Evolutionary conservation across 2,329 filamentous ascomycete species (phyloP), one percentile per base, ranked within the genome.

Genomic region (Paradendryphiella salina): DNA sequence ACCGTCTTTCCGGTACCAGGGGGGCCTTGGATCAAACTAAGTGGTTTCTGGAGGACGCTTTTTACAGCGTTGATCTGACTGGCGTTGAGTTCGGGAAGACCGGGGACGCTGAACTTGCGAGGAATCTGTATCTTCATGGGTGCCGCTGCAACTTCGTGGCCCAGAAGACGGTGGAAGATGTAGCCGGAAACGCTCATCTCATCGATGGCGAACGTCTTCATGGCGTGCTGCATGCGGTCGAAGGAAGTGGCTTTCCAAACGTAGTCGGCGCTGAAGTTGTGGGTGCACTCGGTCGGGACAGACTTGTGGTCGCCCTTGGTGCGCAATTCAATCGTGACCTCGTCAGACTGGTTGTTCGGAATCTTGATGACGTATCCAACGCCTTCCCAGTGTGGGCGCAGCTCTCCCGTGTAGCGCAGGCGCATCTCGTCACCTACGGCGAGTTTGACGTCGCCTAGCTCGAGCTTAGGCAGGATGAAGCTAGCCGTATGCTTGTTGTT

Each of bases 231-330:
- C 94, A 99, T 99, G 57, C 94, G 92, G 69, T 99, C 94, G 71
- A 99, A 99, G 0, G 93, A 97, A 0, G 95, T 99, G 11, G 95
- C 94, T 73, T 99, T 99, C 94, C 94, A 99, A 48, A 99, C 94
- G 69, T 99, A 99, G 73, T 99, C 94, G 60, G 93, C 94, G 13
- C 91, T 96, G 76, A 99, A 99, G 74, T 96, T 96, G 76, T 96
- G 90, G 0, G 93, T 96, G 74, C 93, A 94, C 67, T 99, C 93
- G 0, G 90, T 96, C 0, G 94, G 94, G 1, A 97, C 90, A 21
- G 88, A 90, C 75, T 97, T 97, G 77, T 97, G 92, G 70, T 96
- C 96, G 55, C 90, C 92, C 57, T 94, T 93, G 66, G 94, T 90
- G 61, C 94, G 89, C 69, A 99, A 78, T 73, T 99, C 94, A 59